A percentile compares a stretch with the other conserved stretches of the same genome.
Evolutionary conservation across 768 basidiomycete species (phyloP).

Genomic region (Mycena sanguinolenta): DNA sequence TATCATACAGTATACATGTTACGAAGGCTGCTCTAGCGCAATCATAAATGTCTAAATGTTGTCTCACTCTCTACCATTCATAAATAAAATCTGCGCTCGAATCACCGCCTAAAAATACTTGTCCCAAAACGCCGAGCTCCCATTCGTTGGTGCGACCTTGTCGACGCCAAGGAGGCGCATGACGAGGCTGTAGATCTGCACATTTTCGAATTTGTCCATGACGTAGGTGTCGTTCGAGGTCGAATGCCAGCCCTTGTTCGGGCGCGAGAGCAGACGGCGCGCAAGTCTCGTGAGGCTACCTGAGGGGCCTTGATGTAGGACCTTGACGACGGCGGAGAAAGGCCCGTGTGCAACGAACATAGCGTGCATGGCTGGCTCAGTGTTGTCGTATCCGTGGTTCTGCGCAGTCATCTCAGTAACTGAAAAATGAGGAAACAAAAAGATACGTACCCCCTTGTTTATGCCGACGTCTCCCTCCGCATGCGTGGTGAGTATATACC

Average conservation of each 20-base stretch:
- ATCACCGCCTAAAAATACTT: constrained; percentile 63
- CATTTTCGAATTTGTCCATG: constrained; percentile 87
- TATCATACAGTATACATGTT: constrained; percentile 21
- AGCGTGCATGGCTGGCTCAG: constrained; percentile 83
- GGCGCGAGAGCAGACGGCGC: constrained; percentile 40
- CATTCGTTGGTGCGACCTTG: constrained; percentile 75
- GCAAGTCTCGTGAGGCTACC: constrained; percentile 17
- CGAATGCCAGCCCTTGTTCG: constrained; percentile 75
- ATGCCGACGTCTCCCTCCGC: constrained; percentile 71
- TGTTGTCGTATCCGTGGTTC: constrained; percentile 94
- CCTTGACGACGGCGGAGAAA: constrained; percentile 79
- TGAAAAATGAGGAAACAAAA: not conserved
- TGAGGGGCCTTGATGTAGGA: constrained; percentile 55
- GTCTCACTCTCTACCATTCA: not conserved
- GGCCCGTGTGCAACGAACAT: constrained; percentile 95
- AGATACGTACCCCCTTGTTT: constrained; percentile 75
- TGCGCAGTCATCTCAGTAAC: constrained; percentile 41
- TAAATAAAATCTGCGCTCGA: too few relatives aligned
- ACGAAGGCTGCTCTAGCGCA: constrained; percentile 21
- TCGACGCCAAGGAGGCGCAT: constrained; percentile 78
- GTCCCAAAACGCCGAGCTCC: constrained; percentile 89
- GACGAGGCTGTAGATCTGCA: constrained; percentile 88
- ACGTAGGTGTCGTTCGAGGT: constrained; percentile 74
- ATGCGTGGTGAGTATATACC: constrained; percentile 81
- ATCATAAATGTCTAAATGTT: constrained; percentile 11